These are phyloP conservation scores for Nakataea oryzae DNA, from an alignment of 2,329 filamentous ascomycete species.

Conservation along the genomic window DNA sequence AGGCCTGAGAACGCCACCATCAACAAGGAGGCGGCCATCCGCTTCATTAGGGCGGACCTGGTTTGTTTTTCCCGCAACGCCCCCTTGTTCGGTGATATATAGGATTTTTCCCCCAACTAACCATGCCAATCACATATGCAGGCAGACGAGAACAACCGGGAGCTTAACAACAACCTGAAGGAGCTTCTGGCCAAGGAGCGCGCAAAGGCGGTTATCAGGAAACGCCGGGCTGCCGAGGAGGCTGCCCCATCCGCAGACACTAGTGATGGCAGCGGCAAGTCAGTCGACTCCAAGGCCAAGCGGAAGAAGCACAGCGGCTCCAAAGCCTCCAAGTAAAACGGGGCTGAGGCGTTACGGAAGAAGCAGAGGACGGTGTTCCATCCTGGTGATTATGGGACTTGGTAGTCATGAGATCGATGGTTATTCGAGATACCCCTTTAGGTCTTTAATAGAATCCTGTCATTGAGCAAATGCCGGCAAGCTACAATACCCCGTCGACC, in stretches of 20 bases:
- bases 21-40: constrained; percentile 66
- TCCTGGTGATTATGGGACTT: neutral
- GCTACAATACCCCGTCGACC: no score
- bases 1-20: constrained; percentile 32
- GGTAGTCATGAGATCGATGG: neutral
- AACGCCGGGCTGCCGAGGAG: constrained; percentile 18
- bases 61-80: constrained; percentile 30
- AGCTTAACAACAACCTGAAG: constrained; percentile 38
- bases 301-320: constrained; percentile 2
- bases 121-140: constrained; percentile 12
- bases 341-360: neutral
- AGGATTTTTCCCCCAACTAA: neutral
- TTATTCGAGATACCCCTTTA: neutral
- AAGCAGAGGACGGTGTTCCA: neutral
- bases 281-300: constrained; percentile 2
- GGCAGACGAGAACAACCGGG: constrained; percentile 44
- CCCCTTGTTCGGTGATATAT: neutral
- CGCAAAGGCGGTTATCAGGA: constrained; percentile 38
- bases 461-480: neutral
- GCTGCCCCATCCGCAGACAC: neutral
- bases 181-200: constrained; percentile 47
- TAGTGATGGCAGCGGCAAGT: constrained; percentile 1
- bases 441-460: neutral
- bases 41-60: constrained; percentile 75
- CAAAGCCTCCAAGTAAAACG: neutral